Base-by-base conservation (phyloP, 2,329 filamentous ascomycete genomes). In the Coniella lustricola region DNA sequence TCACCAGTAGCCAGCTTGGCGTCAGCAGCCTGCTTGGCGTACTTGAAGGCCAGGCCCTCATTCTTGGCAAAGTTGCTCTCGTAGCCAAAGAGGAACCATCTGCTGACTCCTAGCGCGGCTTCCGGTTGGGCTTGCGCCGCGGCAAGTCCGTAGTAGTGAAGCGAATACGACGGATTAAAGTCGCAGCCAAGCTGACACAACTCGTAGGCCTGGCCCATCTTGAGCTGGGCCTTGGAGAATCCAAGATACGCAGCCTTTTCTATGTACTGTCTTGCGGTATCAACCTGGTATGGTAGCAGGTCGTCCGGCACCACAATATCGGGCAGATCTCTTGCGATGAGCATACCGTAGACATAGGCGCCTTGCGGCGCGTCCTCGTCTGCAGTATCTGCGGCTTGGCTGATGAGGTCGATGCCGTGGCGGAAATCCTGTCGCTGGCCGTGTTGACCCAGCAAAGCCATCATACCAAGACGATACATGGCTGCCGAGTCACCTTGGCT, bases 321-420 rank as follows among this genome's bases (percentile, higher is more conserved):
- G n/a, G 90, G 88, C 18, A 98, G 76, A 60, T 97, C 90, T 47
- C 87, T 79, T 5, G 88, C 87, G 55, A 95, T 81, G 49, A 98
- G 81, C 90, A 98, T 95, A 49, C 93, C 93, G 60, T 93, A 89
- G 20, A 95, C 84, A 63, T 95, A 98, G 37, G 93, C 90, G 38
- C 93, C 93, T 60, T 98, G 93, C 0, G 93, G 91, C 9, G 93
- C 90, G 65, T 98, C 95, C 68, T 97, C 91, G 62, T 98, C 93
- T 5, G 91, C 88, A 3, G 82, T 86, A 55, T 91, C 82, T 22
- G 93, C 91, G 37, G 91, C 89, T 51, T 80, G 75, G 57, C 81
- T 82, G 59, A 98, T 93, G 58, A 95, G 76, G 56, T 94, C 84
- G 33, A 97, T 71, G 1, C 90, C 93, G 48, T 73, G 76, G 34